A percentile compares a stretch with the other conserved stretches of the same genome.
Evolutionary conservation across 148 eudicot genomes (phyloP).

Genomic region (Rhododendron simsii): DNA sequence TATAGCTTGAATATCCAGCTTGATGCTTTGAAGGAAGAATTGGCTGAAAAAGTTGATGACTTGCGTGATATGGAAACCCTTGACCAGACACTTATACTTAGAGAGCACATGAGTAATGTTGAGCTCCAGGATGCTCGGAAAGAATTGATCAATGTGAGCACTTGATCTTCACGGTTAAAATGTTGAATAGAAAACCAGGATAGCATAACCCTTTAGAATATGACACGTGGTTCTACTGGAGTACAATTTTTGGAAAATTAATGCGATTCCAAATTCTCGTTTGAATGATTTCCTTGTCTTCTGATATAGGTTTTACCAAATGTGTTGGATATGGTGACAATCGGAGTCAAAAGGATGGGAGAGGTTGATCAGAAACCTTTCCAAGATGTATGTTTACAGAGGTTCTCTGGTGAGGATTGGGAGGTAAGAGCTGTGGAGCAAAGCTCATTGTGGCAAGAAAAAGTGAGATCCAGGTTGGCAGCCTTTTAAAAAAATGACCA

Average conservation of each 20-base stretch:
- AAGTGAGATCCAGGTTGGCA: constrained; percentile 50
- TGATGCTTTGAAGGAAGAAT: constrained; percentile 21
- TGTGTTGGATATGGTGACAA: constrained; percentile 10
- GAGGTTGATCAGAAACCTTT: constrained; percentile 31
- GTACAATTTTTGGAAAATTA: background rate
- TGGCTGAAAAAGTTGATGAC: constrained; percentile 31
- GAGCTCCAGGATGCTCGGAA: constrained; percentile 37
- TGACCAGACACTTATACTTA: constrained; percentile 30
- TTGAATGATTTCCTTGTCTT: background rate
- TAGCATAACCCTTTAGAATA: background rate
- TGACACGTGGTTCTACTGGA: background rate
- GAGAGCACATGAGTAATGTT: constrained; percentile 30
- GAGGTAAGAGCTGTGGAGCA: constrained; percentile 21
- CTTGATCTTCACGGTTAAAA: background rate
- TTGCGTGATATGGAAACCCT: constrained; percentile 27
- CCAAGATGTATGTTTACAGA: constrained; percentile 20
- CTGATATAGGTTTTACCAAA: constrained; percentile 17
- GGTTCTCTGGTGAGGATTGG: constrained; percentile 16
- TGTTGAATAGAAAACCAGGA: background rate
- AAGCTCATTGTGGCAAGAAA: constrained; percentile 54
- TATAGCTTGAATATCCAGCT: constrained; percentile 19
- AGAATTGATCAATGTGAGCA: constrained; percentile 29
- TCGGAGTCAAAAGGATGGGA: constrained; percentile 34
- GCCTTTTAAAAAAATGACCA: constrained; percentile 34
- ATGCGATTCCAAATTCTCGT: background rate